phyloP scores from a whole-genome alignment of 352 stramenopile species.

The Globisporangium lucens region DNA sequence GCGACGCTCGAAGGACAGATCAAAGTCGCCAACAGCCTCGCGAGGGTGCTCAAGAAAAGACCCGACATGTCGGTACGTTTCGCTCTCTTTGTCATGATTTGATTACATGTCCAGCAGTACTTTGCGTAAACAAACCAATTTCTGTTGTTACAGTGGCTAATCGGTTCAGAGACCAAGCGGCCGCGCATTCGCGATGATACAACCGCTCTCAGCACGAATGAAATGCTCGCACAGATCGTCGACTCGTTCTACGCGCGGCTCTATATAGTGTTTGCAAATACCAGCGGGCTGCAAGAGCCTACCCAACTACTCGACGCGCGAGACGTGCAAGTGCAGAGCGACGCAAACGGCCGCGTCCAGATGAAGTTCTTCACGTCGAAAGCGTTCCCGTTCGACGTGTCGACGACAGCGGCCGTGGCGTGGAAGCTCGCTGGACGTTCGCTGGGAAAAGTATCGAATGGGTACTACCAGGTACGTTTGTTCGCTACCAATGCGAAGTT shows the following conservation, averaged over 20 bases:
- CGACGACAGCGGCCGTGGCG: conserved; percentile 7
- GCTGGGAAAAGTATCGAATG: conserved; percentile 17
- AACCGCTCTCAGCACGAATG: conserved; percentile 3
- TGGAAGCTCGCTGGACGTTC: conserved; percentile 15
- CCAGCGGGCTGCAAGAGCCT: conserved; percentile 1
- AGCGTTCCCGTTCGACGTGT: conserved; percentile 19
- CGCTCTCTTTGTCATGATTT: neutral
- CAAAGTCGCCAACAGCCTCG: conserved; percentile 25
- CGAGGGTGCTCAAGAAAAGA: conserved; percentile 28
- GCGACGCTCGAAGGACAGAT: conserved; percentile 26
- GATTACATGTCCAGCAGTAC: neutral
- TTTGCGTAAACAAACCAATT: neutral
- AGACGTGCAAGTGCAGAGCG: conserved; percentile 19
- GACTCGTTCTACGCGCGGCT: conserved; percentile 17
- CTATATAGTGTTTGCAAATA: conserved; percentile 19
- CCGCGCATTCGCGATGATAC: neutral
- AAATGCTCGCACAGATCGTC: conserved; percentile 8
- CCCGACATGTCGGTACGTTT: conserved; percentile 10
- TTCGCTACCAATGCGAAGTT: neutral
- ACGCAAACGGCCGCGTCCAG: conserved; percentile 13
- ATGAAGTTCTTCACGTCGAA: conserved; percentile 24
- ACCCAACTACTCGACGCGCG: conserved; percentile 10
- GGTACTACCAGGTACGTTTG: conserved; percentile 4
- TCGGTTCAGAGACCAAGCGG: conserved; percentile 4
- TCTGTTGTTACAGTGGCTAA: neutral